Evolutionary conservation across 495 filamentous ascomycete genomes (phyloP), one percentile per base, ranked within the genome.

Genomic region (Lasiosphaeria hispida): DNA sequence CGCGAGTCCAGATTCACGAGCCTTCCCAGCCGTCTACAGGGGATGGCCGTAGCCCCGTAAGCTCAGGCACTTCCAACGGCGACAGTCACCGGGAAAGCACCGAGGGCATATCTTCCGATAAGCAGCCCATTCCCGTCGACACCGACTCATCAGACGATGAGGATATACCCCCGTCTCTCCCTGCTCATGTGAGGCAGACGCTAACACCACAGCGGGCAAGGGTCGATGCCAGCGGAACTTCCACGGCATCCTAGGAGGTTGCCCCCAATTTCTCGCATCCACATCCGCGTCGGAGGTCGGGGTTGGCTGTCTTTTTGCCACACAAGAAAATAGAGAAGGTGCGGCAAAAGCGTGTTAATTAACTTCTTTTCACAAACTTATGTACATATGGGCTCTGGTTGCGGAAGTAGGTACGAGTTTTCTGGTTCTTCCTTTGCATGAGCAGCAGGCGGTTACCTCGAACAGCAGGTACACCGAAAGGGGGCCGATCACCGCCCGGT

Each of bases 101-200:
- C 14, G 18, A 52, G 33, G 10, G 34, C 14, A 17, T 38, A 36
- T 9, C 51, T n/a, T 34, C 39, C 4, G 23, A 34, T 4, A 14
- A 11, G n/a, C 40, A 30, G 4, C 18, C 18, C 9, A 49, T 51
- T 0, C 36, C 39, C 3, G 53, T 64, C 7, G 57, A 69, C 6
- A 66, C 63, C 1, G 69, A 66, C 7, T 66, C 67, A 9, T 70
- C 70, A 10, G 67, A 76, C 15, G 73, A 76, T n/a, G 72, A 61
- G 18, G 75, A 75, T 42, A 78, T 79, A 7, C 76, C 76, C 0
- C 65, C 75, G 8, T 70, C 61, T 10, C 53, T 79, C n/a, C 76
- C 76, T 0, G 9, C 59, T 1, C 59, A 63, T 23, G 58, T 67
- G 9, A 44, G 63, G 13, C 55, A 59, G 42, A 64, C 23, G 2